Evolutionary conservation across 1,284 basidiomycete genomes (phyloP), one percentile per base, ranked within the genome.

Genomic region (Bjerkandera adusta): DNA sequence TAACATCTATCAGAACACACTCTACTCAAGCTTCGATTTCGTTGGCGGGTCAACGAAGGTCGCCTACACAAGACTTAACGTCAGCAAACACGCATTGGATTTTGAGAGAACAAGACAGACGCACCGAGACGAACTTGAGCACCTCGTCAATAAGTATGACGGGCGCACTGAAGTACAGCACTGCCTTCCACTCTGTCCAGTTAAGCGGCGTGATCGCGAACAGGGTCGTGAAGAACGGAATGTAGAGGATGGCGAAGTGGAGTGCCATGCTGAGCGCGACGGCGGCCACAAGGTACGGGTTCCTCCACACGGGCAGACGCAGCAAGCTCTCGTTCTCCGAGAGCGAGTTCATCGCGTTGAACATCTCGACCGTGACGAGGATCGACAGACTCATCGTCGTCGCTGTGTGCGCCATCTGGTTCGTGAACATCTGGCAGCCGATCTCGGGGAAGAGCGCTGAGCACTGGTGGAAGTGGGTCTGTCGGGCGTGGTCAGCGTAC

Each of bases 321-420:
- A 99, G 69, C 54, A 99, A 68, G 53, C 88, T 92, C 72, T 98
- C 96, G 65, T 97, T 97, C 71, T 99, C 97, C n/a, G 90, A 94
- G 29, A 99, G 76, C 45, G 95, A 97, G 69, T 98, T 98, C 83
- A 97, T 93, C 16, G 96, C 96, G 71, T 99, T 99, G 73, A 97
- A 94, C 97, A 99, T 99, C 71, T 99, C 97, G 46, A 99, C 79
- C 10, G 85, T 89, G 43, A 97, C 94, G 45, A 97, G 77, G 58
- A 97, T 96, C 20, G 93, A 96, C 33, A 99, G 73, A 54, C 91
- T 94, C 75, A 98, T 93, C 18, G 97, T 99, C 45, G 95, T 94
- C 8, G 93, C 94, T n/a, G 79, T 81, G 58, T 84, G 83, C 10
- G 91, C 72, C 77, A 91, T 85, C 52, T 79, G 78, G 62, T 93